Evolutionary conservation across 805 yeast genomes (phyloP), one percentile per base, ranked within the genome.

Genomic region (Komagataella kurtzmanii): DNA sequence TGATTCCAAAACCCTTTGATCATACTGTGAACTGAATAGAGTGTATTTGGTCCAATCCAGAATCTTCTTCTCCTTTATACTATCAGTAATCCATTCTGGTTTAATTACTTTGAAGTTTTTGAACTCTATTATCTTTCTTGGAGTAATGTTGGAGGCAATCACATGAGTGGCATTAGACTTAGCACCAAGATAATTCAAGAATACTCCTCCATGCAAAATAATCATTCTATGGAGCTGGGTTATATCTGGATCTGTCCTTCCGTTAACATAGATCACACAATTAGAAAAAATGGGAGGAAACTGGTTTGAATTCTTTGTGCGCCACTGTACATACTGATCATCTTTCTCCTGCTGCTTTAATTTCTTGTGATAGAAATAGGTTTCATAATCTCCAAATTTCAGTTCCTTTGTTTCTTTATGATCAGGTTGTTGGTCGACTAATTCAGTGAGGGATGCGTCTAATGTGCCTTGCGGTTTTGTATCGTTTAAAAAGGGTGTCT

Each of bases 121-220:
- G 61, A 79, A 88, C 64, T 85, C 83, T 3, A 76, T 61, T 51
- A 71, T 68, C 64, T 93, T 91, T 51, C 85, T 71, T 0, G 93
- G 88, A 0, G 98, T 88, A 55, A 91, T 63, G 24, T 79, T 72
- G 52, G 83, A 80, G 6, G 97, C 95, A 3, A 93, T 70, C 3
- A 91, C 83, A 66, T 93, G 98, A 0, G 97, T 86, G 0, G 83
- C 93, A 8, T 74, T 71, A 3, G 84, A 75, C 61, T 90, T 90
- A 4, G 83, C 80, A 3, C 79, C 72, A 46, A 91, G 64, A 65
- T 79, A 81, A 55, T 83, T 84, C 19, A 83, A 61, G 55, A 85
- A 87, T 50, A 68, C 73, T 0, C 99, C 99, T 0, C 98, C 97
- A 64, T 90, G 76, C 7, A 79, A 57, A 2, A 86, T 77, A 2